Percentiles rank a stretch among this genome's conserved stretches.
These are phyloP conservation scores for Panaeolus papilionaceus DNA, from an alignment of 768 basidiomycete species.

Conservation along the genomic window DNA sequence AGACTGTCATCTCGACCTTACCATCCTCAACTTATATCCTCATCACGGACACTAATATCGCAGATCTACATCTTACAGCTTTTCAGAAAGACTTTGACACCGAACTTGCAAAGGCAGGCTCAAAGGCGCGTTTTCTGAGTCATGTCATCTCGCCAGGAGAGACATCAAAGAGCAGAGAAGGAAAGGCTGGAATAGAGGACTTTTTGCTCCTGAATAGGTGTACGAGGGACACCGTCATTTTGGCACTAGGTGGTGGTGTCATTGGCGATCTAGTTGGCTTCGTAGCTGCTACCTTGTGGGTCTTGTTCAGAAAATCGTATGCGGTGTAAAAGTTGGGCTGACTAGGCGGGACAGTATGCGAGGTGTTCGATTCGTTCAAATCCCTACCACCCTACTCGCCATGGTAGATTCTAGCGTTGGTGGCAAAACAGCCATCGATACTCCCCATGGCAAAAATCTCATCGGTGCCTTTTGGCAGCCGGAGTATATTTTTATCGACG, in stretches of 20 bases:
- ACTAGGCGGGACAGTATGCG: conserved; percentile 75
- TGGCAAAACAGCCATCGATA: conserved; percentile 99
- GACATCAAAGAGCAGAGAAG: conserved; percentile 87
- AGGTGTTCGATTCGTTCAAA: conserved; percentile 93
- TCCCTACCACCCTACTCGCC: conserved; percentile 94
- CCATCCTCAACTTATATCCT: conserved; percentile 89
- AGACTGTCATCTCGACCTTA: conserved; percentile 72
- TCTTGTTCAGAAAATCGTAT: conserved; percentile 25
- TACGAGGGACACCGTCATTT: conserved; percentile 90
- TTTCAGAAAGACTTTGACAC: conserved; percentile 71
- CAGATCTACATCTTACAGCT: conserved; percentile 72
- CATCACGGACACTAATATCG: conserved; percentile 92
- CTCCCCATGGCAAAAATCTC: conserved; percentile 96
- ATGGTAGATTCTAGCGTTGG: conserved; percentile 99
- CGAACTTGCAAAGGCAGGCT: conserved; percentile 27
- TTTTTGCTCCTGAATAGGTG: conserved; percentile 87
- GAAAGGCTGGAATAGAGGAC: conserved; percentile 94
- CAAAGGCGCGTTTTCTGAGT: conserved; percentile 71
- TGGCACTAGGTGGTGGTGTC: conserved; percentile 96
- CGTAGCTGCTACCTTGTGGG: conserved; percentile 96
- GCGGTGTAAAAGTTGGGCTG: conserved; percentile 16
- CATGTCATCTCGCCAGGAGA: conserved; percentile 91
- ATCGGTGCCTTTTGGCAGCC: conserved; percentile 99
- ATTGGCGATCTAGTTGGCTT: conserved; percentile 97
- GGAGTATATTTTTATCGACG: conserved; percentile 96